Percentiles rank a stretch among this genome's conserved stretches.
phyloP scores from a whole-genome alignment of 768 basidiomycete genomes.

The Mycena rebaudengoi region DNA sequence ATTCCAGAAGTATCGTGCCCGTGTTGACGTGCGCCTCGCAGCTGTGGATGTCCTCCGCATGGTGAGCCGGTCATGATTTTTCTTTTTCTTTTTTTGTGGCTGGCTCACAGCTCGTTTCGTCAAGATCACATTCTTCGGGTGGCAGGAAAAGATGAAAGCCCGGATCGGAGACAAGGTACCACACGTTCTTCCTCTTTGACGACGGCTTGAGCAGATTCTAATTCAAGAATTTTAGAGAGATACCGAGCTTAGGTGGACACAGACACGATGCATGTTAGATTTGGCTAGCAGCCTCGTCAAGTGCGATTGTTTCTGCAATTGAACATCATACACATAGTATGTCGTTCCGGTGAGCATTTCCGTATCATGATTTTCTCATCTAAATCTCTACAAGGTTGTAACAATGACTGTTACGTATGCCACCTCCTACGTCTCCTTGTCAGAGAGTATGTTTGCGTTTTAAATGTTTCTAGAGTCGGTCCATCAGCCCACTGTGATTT shows the following conservation, averaged over 20 bases:
- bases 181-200: background rate
- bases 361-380: background rate
- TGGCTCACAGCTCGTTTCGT: background rate
- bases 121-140: slow-evolving; percentile 58
- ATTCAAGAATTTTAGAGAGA: slow-evolving; percentile 42
- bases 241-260: slow-evolving; percentile 52
- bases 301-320: background rate
- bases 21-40: slow-evolving; percentile 28
- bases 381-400: slow-evolving; percentile 39
- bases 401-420: slow-evolving; percentile 59
- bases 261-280: slow-evolving; percentile 48
- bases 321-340: slow-evolving; percentile 36
- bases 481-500: background rate
- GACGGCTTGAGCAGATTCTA: slow-evolving; percentile 30
- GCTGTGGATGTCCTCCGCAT: slow-evolving; percentile 68
- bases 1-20: background rate
- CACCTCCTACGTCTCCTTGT: slow-evolving; percentile 36
- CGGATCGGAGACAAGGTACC: slow-evolving; percentile 55
- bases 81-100: no score
- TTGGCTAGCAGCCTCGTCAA: slow-evolving; percentile 47
- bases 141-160: slow-evolving; percentile 66
- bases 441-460: slow-evolving; percentile 11
- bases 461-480: slow-evolving; percentile 34
- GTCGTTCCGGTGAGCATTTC: slow-evolving; percentile 27
- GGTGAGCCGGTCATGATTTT: slow-evolving; percentile 51